Conservation (phyloP, 257 asterid genomes). For the Perilla frutescens region DNA sequence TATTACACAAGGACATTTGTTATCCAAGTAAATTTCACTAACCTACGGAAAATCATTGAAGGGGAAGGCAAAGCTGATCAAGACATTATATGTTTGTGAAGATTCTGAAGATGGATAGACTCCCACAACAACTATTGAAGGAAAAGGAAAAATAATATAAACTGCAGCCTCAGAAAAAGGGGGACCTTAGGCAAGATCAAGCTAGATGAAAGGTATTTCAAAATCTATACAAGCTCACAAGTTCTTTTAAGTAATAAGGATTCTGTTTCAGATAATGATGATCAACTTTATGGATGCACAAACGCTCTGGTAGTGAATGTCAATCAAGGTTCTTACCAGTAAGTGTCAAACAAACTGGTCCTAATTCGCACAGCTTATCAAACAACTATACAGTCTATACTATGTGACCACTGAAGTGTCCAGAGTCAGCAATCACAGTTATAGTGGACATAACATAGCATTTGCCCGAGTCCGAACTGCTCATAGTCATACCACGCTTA, state of each 20-base stretch:
- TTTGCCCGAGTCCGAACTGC: not conserved
- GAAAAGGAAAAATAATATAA: not conserved
- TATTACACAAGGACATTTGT: not conserved
- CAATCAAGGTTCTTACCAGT: not conserved
- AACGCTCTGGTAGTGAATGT: not conserved
- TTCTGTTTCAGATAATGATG: not conserved
- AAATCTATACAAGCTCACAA: not conserved
- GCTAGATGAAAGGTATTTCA: not conserved
- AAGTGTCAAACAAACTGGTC: not conserved
- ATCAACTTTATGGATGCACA: not conserved
- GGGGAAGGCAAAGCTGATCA: not conserved
- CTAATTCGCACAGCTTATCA: not conserved
- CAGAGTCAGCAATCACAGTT: not conserved
- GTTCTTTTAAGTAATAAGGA: not conserved
- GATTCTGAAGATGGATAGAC: not conserved
- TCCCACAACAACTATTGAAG: not conserved
- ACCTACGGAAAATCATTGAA: not conserved
- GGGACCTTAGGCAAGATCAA: not conserved
- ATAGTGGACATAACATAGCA: not conserved
- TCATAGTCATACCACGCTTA: not conserved
- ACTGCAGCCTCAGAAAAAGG: not conserved
- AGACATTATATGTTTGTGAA: not conserved
- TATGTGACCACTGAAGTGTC: not conserved
- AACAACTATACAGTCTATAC: not conserved
- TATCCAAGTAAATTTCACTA: conserved; percentile 11